Base-by-base conservation (phyloP, 768 basidiomycete genomes). In the Neoboletus magnificus region DNA sequence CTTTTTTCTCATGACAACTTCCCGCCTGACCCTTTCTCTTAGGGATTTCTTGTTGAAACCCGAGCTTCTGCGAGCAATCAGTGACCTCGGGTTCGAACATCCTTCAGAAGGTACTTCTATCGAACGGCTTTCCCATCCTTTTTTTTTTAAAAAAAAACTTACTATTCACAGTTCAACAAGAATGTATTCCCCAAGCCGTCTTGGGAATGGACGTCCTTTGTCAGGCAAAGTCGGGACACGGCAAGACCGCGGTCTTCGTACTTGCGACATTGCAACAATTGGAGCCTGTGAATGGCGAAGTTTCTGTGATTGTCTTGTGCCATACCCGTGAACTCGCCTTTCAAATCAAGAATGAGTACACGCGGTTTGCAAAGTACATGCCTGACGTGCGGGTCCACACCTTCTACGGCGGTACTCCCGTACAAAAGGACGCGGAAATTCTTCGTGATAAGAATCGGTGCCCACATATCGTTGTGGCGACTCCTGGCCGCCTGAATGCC, bases 341-440 rank as follows among this genome's bases (percentile, higher is more conserved):
- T 80, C 97, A 99, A 79, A 99, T 99, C 76, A 94, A 96, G 82
- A 99, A 99, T 77, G 97, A 99, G 77, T 99, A 98, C 79, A 85
- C 89, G 52, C 93, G 97, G 50, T 99, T 99, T 76, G 91, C 92
- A 65, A 98, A 98, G 82, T 99, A 98, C 79, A 98, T 98, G 96
- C 95, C 97, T 35, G 92, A 95, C 64, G 93, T 98, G 66, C 91
- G 95, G 61, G 94, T 98, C 68, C 86, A 85, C 75, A 98, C 97
- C 55, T 98, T 98, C 79, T 99, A 93, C 72, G 97, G 97, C 60
- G 97, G 97, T 58, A 97, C 92, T 32, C 89, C 93, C 47, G 92
- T 97, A 56, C 81, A 86, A 62, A 95, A 94, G 77, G 97, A 99
- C 71, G 84, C 89, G 40, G 97, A 98, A 73, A 78, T 87, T 50